phyloP scores from a whole-genome alignment of 129 eudicot genomes.

The Helianthus annuus region DNA sequence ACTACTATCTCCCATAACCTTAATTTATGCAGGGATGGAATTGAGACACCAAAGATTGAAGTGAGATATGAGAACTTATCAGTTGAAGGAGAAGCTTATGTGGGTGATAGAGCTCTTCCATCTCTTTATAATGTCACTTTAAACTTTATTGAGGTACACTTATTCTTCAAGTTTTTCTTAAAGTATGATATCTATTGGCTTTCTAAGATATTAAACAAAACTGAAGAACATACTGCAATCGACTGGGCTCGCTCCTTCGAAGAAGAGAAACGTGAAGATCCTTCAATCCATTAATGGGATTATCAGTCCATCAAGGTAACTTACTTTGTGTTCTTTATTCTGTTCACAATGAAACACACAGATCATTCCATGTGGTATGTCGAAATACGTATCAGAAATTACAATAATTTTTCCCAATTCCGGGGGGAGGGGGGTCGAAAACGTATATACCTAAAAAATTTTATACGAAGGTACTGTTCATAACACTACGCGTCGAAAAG shows the following conservation, averaged over 20 bases:
- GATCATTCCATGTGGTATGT: no score
- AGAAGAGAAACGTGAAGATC: constrained; percentile 27
- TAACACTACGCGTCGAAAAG: no score
- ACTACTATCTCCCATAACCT: background rate
- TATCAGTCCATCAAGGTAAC: constrained; percentile 26
- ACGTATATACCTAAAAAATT: no score
- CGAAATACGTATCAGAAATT: no score
- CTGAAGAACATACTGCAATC: constrained; percentile 12
- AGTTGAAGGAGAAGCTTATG: constrained; percentile 45
- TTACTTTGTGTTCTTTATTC: background rate
- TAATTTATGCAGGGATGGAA: constrained; percentile 29
- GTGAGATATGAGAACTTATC: constrained; percentile 41
- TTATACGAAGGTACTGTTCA: no score
- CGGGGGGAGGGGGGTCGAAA: no score
- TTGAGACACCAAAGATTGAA: constrained; percentile 45
- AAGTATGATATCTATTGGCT: background rate
- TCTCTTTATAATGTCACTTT: constrained; percentile 31
- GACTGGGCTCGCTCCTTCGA: constrained; percentile 17
- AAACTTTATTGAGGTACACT: constrained; percentile 36
- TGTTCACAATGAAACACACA: no score
- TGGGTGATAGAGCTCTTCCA: constrained; percentile 45
- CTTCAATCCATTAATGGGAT: constrained; percentile 22
- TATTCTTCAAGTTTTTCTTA: background rate
- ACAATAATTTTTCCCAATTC: no score
- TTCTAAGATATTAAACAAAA: background rate